Percentiles rank a stretch among this genome's conserved stretches.
Evolutionary conservation across 176 grass and related monocot species (phyloP).

Genomic region (Rhynchospora pubera): DNA sequence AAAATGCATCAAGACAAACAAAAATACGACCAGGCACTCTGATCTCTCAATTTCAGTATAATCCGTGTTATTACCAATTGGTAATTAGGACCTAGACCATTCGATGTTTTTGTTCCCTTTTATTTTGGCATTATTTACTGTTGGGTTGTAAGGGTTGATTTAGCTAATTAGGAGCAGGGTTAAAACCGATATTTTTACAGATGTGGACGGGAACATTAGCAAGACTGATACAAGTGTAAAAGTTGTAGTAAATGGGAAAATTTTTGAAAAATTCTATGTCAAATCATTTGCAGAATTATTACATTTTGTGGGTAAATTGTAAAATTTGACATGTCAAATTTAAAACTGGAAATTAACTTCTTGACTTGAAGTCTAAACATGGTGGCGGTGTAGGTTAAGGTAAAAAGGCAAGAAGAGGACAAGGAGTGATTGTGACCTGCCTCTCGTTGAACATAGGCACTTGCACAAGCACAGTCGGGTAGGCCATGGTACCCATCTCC

Average conservation of each 20-base stretch:
- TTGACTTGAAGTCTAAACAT: neutral
- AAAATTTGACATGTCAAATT: neutral
- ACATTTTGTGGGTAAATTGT: neutral
- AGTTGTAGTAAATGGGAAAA: neutral
- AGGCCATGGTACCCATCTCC: conserved; percentile 56
- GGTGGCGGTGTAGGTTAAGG: neutral
- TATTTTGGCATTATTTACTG: neutral
- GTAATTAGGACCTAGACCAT: neutral
- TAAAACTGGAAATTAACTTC: no score
- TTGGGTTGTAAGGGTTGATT: no score
- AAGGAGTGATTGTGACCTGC: conserved; percentile 31
- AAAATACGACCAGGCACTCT: neutral
- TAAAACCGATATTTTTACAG: no score
- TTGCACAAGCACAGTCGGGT: conserved; percentile 67
- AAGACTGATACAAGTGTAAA: neutral
- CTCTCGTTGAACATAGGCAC: conserved; percentile 92
- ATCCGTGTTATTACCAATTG: neutral
- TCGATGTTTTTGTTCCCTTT: neutral
- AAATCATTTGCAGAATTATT: no score
- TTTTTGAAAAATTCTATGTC: no score
- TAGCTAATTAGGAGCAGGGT: neutral
- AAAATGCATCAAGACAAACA: neutral
- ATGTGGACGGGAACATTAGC: neutral
- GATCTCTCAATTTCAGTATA: neutral
- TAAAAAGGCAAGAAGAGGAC: neutral